Base-by-base conservation (phyloP, 2,329 filamentous ascomycete genomes). In the Seiridium cupressi region DNA sequence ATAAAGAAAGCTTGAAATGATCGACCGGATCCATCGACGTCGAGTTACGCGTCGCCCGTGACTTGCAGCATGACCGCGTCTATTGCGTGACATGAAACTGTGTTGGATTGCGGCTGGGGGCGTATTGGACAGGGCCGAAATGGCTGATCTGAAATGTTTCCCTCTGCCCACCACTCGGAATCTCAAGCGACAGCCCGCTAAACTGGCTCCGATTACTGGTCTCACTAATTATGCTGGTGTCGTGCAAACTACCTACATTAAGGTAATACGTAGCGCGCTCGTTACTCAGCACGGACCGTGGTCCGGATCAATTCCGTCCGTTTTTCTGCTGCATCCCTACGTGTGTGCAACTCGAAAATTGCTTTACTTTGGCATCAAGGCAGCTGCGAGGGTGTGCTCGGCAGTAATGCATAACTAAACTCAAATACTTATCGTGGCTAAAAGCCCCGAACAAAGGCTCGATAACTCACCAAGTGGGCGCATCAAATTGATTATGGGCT, bases 401-500 rank as follows among this genome's bases (percentile, higher is more conserved):
- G 18, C 18, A 26, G 18, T 26, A 26, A 26, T 26, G 18, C 18
- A 26, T 26, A 26, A 26, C 18, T 26, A 26, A 26, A 26, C 18
- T 26, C 18, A 26, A 26, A 26, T 26, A 26, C 18, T 26, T 26
- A 26, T 26, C 18, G 18, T 26, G 18, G 18, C 18, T 26, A 26
- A 26, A 26, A 26, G 18, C 18, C 18, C 18, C 18, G 18, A 26
- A 26, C 18, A 26, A 26, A 26, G 18, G 26, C 46, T 48, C 46
- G 46, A n/a, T 10, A 18, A n/a, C 9, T 40, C 31, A 26, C 51
- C n/a, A 44, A 42, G 36, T 55, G 40, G 51, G 40, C 51, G 51
- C 51, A 38, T 55, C 51, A 55, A 55, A 44, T 55, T 55, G 51
- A 55, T 55, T 40, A 55, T n/a, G 6, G 46, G 18, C 26, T 31